Conservation (phyloP, 73 alveolate genomes). For the Paraurostyla sp. region DNA sequence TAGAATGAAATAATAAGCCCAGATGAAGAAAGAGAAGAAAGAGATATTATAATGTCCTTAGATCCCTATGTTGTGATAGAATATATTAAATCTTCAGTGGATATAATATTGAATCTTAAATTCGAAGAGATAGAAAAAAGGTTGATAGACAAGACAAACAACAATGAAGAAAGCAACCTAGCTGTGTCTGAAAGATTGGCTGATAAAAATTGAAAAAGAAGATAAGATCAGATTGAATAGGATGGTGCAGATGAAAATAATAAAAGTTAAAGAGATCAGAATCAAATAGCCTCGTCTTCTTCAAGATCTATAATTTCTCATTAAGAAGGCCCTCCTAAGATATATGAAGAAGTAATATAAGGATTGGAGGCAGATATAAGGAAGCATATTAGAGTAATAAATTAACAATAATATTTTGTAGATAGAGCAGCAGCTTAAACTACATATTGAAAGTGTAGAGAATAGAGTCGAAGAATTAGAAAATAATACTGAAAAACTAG, state of each 20-base stretch:
- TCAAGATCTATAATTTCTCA: neutral
- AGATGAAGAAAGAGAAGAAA: slow-evolving; percentile 28
- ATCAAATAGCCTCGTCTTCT: neutral
- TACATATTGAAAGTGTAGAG: slow-evolving; percentile 83
- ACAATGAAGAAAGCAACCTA: too few relatives aligned
- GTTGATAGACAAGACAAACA: slow-evolving; percentile 8
- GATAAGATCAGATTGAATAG: neutral
- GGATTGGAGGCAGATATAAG: slow-evolving; percentile 88
- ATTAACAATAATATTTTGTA: neutral
- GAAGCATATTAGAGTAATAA: slow-evolving; percentile 81
- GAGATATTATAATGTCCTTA: neutral
- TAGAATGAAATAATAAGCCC: slow-evolving; percentile 10
- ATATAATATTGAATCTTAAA: slow-evolving; percentile 44
- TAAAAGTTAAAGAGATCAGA: neutral
- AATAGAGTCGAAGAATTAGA: slow-evolving; percentile 85
- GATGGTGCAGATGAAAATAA: neutral
- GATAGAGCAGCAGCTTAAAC: slow-evolving; percentile 87
- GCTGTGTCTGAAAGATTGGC: too few relatives aligned
- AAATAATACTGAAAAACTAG: slow-evolving; percentile 3
- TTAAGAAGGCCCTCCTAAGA: slow-evolving; percentile 22
- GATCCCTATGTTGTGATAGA: slow-evolving; percentile 47
- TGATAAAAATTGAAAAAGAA: neutral
- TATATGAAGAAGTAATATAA: slow-evolving; percentile 68
- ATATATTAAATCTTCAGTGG: slow-evolving; percentile 54
- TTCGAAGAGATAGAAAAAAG: slow-evolving; percentile 54